Base-by-base conservation (phyloP, 371 early-diverging fungal species). In the Rhizopus stolonifer region DNA sequence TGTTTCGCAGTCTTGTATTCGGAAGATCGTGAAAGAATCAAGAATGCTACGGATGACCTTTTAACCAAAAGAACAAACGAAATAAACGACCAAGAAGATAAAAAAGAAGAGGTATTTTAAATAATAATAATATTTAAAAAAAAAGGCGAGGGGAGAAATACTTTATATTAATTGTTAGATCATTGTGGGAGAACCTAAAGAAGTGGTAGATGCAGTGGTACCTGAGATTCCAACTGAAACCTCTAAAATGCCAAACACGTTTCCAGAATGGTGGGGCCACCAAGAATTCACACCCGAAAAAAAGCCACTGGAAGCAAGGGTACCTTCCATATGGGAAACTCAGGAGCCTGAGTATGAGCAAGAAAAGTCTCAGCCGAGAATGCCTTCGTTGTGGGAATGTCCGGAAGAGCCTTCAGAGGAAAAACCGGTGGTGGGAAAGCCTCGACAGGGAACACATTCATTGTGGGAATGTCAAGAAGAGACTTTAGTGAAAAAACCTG, bases 1-100 rank as follows among this genome's bases (percentile, higher is more conserved):
- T 74, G 74, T 46, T 78, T 78, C 46, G 79, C 73, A 18, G 79
- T 78, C 0, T 51, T 78, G 7, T 78, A 78, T 54, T 65, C 72
- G 4, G 69, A 73, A 43, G 74, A 77, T 55, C 71, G 77, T 24
- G 66, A 67, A 45, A 54, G 61, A 26, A 64, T 77, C 18, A 42
- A 49, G 7, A 18, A 52, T 15, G 42, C 60, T 11, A 58, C 70
- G 10, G 45, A 46, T 8, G 64, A 67, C 18, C 51, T 75, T 14
- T 60, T 33, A 36, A 49, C n/a, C 52, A 49, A 69, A 57, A 19
- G 70, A 65, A 18, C n/a, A 33, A 49, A 46, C 2, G 31, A 49
- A 38, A 47, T 19, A 48, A 26, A 45, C 6, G 25, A 49, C 9
- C 36, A 51, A 29, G 40, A 52, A 26, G 25, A 58, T 0, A 24